Percentiles rank a stretch among this genome's conserved stretches.
Evolutionary conservation across 1,284 basidiomycete species (phyloP).

Genomic region (Exobasidium cylindrosporum): DNA sequence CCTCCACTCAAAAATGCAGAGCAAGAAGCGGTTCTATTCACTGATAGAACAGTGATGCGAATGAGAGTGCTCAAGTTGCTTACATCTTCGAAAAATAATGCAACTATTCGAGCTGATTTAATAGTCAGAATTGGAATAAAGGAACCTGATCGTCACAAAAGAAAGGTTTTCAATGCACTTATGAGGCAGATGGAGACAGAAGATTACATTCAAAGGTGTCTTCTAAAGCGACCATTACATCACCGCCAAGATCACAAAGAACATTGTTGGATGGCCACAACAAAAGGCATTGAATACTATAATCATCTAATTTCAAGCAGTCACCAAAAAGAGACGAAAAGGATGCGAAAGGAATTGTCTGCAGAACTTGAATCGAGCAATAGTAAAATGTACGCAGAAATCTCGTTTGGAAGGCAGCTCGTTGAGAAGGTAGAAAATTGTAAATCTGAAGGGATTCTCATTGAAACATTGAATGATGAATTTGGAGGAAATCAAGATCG

Average conservation of each 20-base stretch:
- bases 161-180: constrained; percentile 1
- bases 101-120: neutral
- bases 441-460: neutral
- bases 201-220: neutral
- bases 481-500: neutral
- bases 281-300: neutral
- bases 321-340: neutral
- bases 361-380: neutral
- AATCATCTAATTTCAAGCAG: neutral
- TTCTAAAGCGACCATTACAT: neutral
- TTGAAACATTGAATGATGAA: neutral
- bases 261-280: neutral
- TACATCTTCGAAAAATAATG: neutral
- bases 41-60: neutral
- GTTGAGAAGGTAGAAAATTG: neutral
- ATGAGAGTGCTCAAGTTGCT: neutral
- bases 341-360: neutral
- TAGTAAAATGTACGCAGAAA: neutral
- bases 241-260: neutral
- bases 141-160: neutral
- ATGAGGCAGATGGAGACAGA: neutral
- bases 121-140: neutral
- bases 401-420: constrained; percentile 1
- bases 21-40: neutral
- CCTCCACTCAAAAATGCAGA: neutral